phyloP scores from a whole-genome alignment of 23 red algal species.

The Gracilariopsis chorda region DNA sequence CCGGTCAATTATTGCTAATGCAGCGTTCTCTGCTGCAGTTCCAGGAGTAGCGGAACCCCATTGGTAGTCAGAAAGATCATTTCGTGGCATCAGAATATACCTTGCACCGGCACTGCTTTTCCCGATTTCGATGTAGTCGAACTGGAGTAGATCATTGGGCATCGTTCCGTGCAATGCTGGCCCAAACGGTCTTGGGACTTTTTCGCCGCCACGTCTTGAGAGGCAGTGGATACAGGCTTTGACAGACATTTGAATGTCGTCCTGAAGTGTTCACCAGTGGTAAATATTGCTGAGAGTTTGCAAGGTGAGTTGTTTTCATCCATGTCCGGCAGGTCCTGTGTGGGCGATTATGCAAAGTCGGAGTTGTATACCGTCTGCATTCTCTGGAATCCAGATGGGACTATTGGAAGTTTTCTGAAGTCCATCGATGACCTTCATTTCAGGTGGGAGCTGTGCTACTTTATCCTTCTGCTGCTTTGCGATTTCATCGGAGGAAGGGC shows the following conservation, averaged over 20 bases:
- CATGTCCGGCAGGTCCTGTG: background rate
- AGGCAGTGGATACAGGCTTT: conserved; percentile 7
- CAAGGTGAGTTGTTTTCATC: background rate
- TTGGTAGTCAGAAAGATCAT: background rate
- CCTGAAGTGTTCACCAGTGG: background rate
- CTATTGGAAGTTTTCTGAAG: background rate
- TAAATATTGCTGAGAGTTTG: background rate
- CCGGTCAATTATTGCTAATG: background rate
- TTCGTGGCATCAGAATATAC: background rate
- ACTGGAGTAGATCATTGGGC: background rate
- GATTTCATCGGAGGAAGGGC: background rate
- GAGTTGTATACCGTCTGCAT: background rate
- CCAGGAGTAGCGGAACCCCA: background rate
- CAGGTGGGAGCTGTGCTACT: no score
- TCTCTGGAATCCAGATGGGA: background rate
- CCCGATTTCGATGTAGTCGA: background rate
- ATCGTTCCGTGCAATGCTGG: background rate
- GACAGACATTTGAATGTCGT: background rate
- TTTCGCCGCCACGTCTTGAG: background rate
- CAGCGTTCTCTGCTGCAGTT: background rate
- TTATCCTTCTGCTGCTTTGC: background rate
- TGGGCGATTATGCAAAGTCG: background rate
- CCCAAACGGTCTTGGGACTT: background rate
- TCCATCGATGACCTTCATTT: background rate
- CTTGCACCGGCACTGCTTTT: background rate